Evolutionary conservation across 176 grass and related monocot genomes (phyloP).

Genomic region (Echinochloa phyllopogon): DNA sequence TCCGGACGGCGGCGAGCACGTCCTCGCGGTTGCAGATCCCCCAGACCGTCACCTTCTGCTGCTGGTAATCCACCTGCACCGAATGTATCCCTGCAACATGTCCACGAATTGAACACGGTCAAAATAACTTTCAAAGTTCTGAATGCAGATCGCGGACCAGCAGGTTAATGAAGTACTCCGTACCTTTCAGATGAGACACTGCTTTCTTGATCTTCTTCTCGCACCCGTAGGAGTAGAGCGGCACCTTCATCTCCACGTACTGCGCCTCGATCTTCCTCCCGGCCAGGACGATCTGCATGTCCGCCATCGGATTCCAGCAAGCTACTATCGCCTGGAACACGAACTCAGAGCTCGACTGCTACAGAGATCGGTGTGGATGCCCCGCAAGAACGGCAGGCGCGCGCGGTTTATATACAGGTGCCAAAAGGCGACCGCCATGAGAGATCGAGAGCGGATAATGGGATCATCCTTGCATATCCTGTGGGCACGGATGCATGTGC

Average conservation of each 20-base stretch:
- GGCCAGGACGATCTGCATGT: slow-evolving; percentile 80
- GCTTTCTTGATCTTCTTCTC: slow-evolving; percentile 98
- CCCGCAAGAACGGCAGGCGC: neutral
- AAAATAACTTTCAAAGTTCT: neutral
- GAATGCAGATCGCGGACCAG: neutral
- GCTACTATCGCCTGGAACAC: neutral
- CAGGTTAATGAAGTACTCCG: neutral
- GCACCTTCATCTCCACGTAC: slow-evolving; percentile 94
- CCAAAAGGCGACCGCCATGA: slow-evolving; percentile 1
- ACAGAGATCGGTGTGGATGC: slow-evolving; percentile 15
- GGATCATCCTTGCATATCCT: slow-evolving; percentile 22
- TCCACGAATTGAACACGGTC: neutral
- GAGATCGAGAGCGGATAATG: neutral
- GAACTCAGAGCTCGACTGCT: neutral
- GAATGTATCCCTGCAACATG: slow-evolving; percentile 77
- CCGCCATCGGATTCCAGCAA: slow-evolving; percentile 49
- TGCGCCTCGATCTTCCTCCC: slow-evolving; percentile 75
- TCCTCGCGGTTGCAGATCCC: slow-evolving; percentile 82
- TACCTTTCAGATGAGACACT: slow-evolving; percentile 74
- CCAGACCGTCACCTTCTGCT: slow-evolving; percentile 94
- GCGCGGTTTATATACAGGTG: slow-evolving; percentile 26
- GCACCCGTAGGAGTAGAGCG: slow-evolving; percentile 88
- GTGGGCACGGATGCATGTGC: slow-evolving; percentile 36
- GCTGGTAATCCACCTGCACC: slow-evolving; percentile 70
- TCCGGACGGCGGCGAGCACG: slow-evolving; percentile 74